phyloP scores from a whole-genome alignment of 208 protist species.

The Wallacemonas sp. region DNA sequence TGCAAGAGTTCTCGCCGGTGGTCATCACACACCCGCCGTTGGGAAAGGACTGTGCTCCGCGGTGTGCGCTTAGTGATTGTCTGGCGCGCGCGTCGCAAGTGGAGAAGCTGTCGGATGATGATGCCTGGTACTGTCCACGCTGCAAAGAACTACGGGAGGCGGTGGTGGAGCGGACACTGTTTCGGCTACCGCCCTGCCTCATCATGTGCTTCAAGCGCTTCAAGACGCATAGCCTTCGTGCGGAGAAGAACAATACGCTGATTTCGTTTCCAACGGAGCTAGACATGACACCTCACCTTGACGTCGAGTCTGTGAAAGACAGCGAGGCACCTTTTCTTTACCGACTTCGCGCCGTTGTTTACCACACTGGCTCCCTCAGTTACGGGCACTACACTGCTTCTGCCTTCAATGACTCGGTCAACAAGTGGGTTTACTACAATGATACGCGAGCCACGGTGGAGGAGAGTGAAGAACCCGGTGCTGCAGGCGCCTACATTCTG shows the following conservation, averaged over 20 bases:
- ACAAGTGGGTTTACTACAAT: constrained; percentile 79
- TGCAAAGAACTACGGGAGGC: constrained; percentile 70
- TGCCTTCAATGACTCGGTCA: constrained; percentile 41
- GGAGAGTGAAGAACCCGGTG: constrained; percentile 12
- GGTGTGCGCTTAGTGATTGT: constrained; percentile 44
- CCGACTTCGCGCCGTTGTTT: constrained; percentile 66
- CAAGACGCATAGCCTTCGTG: constrained; percentile 42
- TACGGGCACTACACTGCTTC: constrained; percentile 85
- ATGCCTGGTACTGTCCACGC: constrained; percentile 67
- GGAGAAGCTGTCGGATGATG: constrained; percentile 56
- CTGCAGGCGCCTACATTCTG: constrained; percentile 67
- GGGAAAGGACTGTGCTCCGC: constrained; percentile 1
- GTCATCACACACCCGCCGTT: neutral
- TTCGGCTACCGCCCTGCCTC: constrained; percentile 69
- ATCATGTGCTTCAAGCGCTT: constrained; percentile 83
- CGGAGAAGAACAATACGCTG: constrained; percentile 67
- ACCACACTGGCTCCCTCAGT: constrained; percentile 69
- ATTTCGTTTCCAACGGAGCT: constrained; percentile 53
- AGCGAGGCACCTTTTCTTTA: constrained; percentile 39
- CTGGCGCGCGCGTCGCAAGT: constrained; percentile 33
- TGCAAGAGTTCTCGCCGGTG: neutral
- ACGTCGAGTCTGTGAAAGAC: constrained; percentile 28
- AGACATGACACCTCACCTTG: constrained; percentile 63
- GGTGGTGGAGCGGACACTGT: constrained; percentile 49
- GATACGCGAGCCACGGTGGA: constrained; percentile 42